Base-by-base conservation (phyloP, 495 filamentous ascomycete genomes). In the Aspergillus asperescens region DNA sequence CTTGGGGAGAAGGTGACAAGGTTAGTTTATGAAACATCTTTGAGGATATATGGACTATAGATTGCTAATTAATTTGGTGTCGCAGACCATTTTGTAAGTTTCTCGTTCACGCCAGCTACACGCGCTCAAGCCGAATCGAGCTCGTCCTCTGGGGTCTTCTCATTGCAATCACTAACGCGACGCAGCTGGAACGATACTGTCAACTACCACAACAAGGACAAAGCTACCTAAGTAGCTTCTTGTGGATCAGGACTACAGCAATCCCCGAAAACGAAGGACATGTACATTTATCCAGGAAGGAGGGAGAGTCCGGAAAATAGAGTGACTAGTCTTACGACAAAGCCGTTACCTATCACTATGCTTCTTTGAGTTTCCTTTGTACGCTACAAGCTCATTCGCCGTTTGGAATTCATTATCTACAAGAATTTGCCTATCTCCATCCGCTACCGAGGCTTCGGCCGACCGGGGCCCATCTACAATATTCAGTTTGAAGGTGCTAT, bases 191-290 rank as follows among this genome's bases (percentile, higher is more conserved):
- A 98, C 74, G 71, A 77, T 55, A 77, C 74, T 24, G 89, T 95
- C 77, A 98, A 98, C 81, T 91, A 95, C 78, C 90, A 96, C 83
- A 89, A 94, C 80, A 84, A 83, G 71, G 87, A 94, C 75, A 86
- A 90, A 80, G 65, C 72, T 48, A 74, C 68, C 61, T 84, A 81
- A 78, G 57, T 44, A 29, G 16, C 28, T 24, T 19, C 23, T 45
- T 20, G 41, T 28, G 34, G 16, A 34, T 44, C 20, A n/a, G 31
- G 41, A 37, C 16, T 44, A 45, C 39, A 35, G 40, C 49, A 27
- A 38, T 49, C 18, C 8, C 31, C 22, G 15, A 34, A 47, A 15
- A 31, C 31, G 18, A 42, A 32, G 31, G 42, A 43, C 51, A 52
- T 60, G 57, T 62, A 65, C 59, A 62, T 62, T 55, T 59, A 60